Percentiles rank a stretch among this genome's conserved stretches.
Evolutionary conservation across 495 filamentous ascomycete genomes (phyloP).

Genomic region (Collariella sp.): DNA sequence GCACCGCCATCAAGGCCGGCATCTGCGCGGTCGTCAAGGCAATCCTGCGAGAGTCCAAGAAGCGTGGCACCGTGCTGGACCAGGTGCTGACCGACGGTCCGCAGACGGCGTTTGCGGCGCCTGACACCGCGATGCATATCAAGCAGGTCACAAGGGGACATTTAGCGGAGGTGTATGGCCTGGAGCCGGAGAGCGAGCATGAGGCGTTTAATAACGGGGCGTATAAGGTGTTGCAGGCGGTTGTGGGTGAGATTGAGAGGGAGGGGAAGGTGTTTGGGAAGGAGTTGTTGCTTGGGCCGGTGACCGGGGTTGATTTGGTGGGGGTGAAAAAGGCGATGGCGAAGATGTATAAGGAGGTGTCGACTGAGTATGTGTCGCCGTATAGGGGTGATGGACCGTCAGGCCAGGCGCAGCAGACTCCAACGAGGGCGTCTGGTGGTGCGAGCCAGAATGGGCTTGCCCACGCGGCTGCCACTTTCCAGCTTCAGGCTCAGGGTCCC

Average conservation of each 20-base stretch:
- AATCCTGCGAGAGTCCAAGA: neutral
- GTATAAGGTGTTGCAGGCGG: neutral
- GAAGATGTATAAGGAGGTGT: neutral
- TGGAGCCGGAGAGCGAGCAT: neutral
- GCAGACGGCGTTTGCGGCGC: neutral
- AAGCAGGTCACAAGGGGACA: neutral
- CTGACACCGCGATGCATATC: neutral
- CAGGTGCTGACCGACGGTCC: slow-evolving; percentile 1
- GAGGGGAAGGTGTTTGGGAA: slow-evolving; percentile 2
- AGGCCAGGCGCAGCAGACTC: neutral
- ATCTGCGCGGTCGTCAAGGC: slow-evolving; percentile 1
- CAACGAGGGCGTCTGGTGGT: neutral
- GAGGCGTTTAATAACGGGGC: neutral
- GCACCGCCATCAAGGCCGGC: slow-evolving; percentile 5
- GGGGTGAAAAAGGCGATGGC: neutral
- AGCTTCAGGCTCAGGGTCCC: neutral
- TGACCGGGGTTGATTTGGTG: neutral
- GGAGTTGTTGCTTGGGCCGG: neutral
- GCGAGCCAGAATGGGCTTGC: neutral
- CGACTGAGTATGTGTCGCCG: neutral
- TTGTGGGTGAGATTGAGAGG: neutral
- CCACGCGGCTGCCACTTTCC: neutral
- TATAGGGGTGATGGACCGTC: neutral
- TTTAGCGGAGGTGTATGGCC: neutral
- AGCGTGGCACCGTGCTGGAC: neutral